Conservation (phyloP, 2,329 filamentous ascomycete genomes). For the Plenodomus biglobosus region DNA sequence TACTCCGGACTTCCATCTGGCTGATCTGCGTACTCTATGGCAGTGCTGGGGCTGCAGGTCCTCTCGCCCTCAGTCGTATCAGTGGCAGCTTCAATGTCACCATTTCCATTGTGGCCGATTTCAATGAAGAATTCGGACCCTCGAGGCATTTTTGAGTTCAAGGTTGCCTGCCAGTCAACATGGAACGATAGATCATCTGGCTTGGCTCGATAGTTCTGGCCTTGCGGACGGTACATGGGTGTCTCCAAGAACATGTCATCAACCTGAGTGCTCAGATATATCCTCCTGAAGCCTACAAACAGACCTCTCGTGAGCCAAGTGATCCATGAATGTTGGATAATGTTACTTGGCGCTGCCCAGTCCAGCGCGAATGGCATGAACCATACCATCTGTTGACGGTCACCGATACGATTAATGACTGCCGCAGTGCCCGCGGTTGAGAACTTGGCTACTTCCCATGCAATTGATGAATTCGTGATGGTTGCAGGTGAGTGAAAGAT, state of each 20-base stretch:
- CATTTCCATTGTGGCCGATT: conserved; percentile 44
- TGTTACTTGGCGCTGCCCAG: conserved; percentile 59
- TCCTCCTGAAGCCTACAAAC: conserved; percentile 58
- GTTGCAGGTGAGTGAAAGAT: conserved; percentile 62
- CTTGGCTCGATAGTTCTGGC: conserved; percentile 53
- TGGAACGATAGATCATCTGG: conserved; percentile 35
- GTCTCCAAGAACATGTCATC: conserved; percentile 63
- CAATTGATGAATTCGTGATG: conserved; percentile 56
- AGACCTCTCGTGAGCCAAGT: conserved; percentile 63
- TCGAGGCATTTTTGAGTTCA: conserved; percentile 37
- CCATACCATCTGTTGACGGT: conserved; percentile 64
- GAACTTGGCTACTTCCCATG: conserved; percentile 54
- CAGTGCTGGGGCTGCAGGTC: conserved; percentile 35
- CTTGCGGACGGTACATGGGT: conserved; percentile 47
- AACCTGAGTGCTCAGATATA: conserved; percentile 59
- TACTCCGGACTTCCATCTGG: conserved; percentile 50
- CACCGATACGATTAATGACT: conserved; percentile 61
- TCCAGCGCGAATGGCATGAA: conserved; percentile 58
- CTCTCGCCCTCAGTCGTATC: conserved; percentile 24
- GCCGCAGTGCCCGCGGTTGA: conserved; percentile 55
- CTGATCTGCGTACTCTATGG: conserved; percentile 46
- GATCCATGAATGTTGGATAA: conserved; percentile 64
- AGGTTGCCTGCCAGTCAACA: conserved; percentile 31
- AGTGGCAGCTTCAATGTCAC: conserved; percentile 41
- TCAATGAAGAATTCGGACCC: conserved; percentile 43